These are phyloP conservation scores for Handroanthus guayacan DNA, from an alignment of 257 asterid species.

Conservation along the genomic window DNA sequence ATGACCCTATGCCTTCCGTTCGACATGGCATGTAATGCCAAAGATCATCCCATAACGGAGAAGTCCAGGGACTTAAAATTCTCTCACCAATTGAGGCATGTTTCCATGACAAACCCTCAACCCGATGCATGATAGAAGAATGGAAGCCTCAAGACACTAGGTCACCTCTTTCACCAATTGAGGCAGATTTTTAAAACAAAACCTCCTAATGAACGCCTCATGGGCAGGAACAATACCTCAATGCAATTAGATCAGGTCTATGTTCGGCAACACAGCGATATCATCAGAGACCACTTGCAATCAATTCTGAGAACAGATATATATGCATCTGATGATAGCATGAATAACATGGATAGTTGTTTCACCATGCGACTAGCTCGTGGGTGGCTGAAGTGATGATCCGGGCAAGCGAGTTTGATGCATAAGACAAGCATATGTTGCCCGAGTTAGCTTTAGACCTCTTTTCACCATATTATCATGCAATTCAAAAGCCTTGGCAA, in stretches of 20 bases:
- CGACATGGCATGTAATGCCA: not conserved
- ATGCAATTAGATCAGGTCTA: too few relatives aligned
- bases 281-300: not conserved
- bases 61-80: too few relatives aligned
- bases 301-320: not conserved
- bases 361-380: constrained; percentile 8
- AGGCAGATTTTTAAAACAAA: too few relatives aligned
- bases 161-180: too few relatives aligned
- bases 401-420: constrained; percentile 33
- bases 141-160: too few relatives aligned
- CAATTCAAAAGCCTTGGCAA: constrained; percentile 66
- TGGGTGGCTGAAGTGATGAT: constrained; percentile 25
- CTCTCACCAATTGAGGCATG: too few relatives aligned
- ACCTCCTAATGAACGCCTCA: too few relatives aligned
- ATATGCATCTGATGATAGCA: not conserved
- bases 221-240: too few relatives aligned
- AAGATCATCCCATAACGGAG: too few relatives aligned
- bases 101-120: too few relatives aligned
- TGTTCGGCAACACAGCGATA: too few relatives aligned
- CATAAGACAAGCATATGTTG: constrained; percentile 48
- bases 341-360: not conserved
- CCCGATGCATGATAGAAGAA: too few relatives aligned
- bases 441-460: constrained; percentile 66
- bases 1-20: not conserved
- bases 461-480: constrained; percentile 65